Conservation (phyloP, 2,329 filamentous ascomycete genomes). For the Tolypocladium guangdongense region DNA sequence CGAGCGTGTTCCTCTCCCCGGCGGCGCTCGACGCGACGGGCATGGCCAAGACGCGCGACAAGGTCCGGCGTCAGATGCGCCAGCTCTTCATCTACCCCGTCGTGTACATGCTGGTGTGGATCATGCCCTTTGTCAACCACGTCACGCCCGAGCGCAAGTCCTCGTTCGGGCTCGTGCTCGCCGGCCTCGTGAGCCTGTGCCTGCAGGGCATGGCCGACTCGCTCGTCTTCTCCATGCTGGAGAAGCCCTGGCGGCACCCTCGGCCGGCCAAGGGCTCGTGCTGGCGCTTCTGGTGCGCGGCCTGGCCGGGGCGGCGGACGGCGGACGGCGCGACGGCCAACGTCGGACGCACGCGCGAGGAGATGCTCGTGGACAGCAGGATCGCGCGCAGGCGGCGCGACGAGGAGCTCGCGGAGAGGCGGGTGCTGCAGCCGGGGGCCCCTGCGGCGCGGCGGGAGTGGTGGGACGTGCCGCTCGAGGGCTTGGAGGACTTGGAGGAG, state of each 20-base stretch:
- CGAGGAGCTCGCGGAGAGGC: slow-evolving; percentile 30
- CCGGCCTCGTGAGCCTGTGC: slow-evolving; percentile 47
- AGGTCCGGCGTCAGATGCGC: slow-evolving; percentile 56
- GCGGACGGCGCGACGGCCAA: slow-evolving; percentile 7
- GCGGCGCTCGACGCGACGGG: slow-evolving; percentile 12
- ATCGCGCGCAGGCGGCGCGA: slow-evolving; percentile 36
- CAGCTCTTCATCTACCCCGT: slow-evolving; percentile 68
- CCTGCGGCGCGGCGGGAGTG: slow-evolving; percentile 13
- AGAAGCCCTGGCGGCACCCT: slow-evolving; percentile 52
- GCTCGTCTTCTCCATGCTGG: slow-evolving; percentile 55
- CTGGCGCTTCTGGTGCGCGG: background rate
- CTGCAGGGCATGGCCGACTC: slow-evolving; percentile 60
- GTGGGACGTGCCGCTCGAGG: slow-evolving; percentile 16
- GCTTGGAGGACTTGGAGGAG: slow-evolving; percentile 5
- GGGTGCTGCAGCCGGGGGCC: slow-evolving; percentile 9
- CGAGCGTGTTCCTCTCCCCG: slow-evolving; percentile 7
- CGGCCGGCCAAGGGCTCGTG: slow-evolving; percentile 1
- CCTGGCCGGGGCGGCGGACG: background rate
- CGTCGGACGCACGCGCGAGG: slow-evolving; percentile 37
- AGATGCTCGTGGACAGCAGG: slow-evolving; percentile 39
- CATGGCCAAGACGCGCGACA: slow-evolving; percentile 32
- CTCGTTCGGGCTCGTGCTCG: slow-evolving; percentile 44
- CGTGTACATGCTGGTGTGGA: slow-evolving; percentile 62
- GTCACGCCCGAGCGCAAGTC: slow-evolving; percentile 31
- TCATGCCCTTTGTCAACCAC: slow-evolving; percentile 58